Evolutionary conservation across 768 basidiomycete genomes (phyloP), one percentile per base, ranked within the genome.

Genomic region (Steccherinum ochraceum): DNA sequence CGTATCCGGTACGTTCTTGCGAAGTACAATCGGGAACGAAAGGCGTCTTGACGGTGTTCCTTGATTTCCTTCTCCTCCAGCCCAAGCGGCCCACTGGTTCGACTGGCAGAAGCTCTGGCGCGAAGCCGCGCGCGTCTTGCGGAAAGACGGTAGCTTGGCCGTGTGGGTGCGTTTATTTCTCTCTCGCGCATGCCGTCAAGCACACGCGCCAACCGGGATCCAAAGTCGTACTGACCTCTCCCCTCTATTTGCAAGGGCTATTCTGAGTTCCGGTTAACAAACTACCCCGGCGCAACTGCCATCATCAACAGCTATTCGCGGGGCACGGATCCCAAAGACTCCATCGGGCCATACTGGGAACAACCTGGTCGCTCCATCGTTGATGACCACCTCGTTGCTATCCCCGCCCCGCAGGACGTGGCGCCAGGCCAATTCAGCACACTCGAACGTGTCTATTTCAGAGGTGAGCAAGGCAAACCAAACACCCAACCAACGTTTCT

Each of bases 71-170:
- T 50, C 18, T 24, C 27, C 35, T 23, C 40, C 42, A 88, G 89
- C 85, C 1, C 89, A 89, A 67, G 81, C 89, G 0, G 79, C 79
- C 2, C 89, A 92, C 61, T 90, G 89, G 88, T 92, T 91, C 59
- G 75, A 90, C 58, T 87, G 83, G 77, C 63, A 67, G 4, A 79
- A 76, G 57, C 72, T 85, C 5, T 92, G 88, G 86, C 77, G 75
- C 2, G 84, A 90, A 64, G 69, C 80, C 0, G 70, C 72, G 11
- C 72, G 84, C 2, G 74, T 86, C 5, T 66, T 91, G 40, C 71
- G 77, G 45, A 72, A 70, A 5, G 75, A 79, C 13, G 89, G 87
- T 2, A 83, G 78, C 1, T 80, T 80, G 11, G 86, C 86, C 3
- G 83, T 83, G 59, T 90, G 87, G 83, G 89, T 87, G 52, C 39